A percentile compares a stretch with the other conserved stretches of the same genome.
phyloP scores from a whole-genome alignment of 2,329 filamentous ascomycete genomes.

The Metarhizium humberi region DNA sequence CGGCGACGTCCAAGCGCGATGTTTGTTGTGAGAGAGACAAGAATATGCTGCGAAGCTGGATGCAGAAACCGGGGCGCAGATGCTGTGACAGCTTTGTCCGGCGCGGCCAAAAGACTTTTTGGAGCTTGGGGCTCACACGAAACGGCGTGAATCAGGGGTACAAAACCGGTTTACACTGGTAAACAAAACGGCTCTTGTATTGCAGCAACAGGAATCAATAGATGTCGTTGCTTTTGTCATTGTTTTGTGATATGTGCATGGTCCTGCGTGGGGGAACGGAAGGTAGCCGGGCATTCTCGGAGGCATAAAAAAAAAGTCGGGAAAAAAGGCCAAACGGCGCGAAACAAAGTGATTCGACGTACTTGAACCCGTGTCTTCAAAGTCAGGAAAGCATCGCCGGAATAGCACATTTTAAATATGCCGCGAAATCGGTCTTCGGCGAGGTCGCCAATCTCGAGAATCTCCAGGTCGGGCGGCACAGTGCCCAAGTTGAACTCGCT shows the following conservation, averaged over 20 bases:
- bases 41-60: neutral
- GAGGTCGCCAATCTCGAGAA: slow-evolving; percentile 93
- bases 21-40: neutral
- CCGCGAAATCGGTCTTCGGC: slow-evolving; percentile 94
- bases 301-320: neutral
- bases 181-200: neutral
- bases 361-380: slow-evolving; percentile 92
- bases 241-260: neutral
- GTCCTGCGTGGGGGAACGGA: slow-evolving; percentile 3
- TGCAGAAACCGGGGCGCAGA: neutral
- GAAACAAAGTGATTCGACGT: slow-evolving; percentile 23
- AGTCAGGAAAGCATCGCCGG: slow-evolving; percentile 89
- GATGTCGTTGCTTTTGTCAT: neutral
- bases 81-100: slow-evolving; percentile 2
- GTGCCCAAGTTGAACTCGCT: slow-evolving; percentile 95
- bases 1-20: neutral
- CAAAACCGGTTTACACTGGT: neutral
- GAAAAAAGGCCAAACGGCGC: neutral
- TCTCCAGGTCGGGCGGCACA: slow-evolving; percentile 89
- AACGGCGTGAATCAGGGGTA: neutral
- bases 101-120: neutral
- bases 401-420: slow-evolving; percentile 99
- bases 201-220: neutral
- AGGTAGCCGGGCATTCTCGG: slow-evolving; percentile 12
- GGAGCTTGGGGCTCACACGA: neutral